phyloP scores from a whole-genome alignment of 371 early-diverging fungal species.

The Haplosporangium sp. region DNA sequence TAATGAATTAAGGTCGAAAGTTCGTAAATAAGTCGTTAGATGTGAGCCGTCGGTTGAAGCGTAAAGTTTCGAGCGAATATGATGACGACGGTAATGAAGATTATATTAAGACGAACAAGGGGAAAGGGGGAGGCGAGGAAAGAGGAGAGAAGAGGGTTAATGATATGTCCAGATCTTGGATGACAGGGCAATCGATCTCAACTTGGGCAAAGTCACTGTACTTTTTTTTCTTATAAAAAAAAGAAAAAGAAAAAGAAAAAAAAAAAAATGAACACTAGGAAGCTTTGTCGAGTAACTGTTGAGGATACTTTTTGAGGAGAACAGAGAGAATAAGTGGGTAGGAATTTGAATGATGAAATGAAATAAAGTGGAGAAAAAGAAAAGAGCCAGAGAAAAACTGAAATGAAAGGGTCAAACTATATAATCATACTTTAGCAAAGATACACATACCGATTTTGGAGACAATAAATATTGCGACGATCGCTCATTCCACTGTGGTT shows the following conservation, averaged over 20 bases:
- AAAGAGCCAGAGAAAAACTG: neutral
- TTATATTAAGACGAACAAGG: neutral
- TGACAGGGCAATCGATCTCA: constrained; percentile 41
- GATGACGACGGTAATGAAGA: neutral
- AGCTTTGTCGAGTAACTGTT: neutral
- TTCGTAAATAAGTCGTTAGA: neutral
- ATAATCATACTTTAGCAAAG: neutral
- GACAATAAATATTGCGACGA: neutral
- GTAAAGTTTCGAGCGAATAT: neutral
- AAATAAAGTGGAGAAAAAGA: neutral
- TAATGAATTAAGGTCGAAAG: neutral
- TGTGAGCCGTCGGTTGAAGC: neutral
- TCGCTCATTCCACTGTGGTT: neutral
- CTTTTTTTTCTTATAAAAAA: neutral
- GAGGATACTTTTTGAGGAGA: constrained; percentile 4
- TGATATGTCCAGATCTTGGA: constrained; percentile 14
- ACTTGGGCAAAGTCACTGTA: constrained; percentile 25
- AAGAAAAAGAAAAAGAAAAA: neutral
- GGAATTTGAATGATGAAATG: neutral
- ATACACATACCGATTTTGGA: neutral
- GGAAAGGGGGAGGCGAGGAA: constrained; percentile 7
- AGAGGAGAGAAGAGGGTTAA: neutral
- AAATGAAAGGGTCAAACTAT: neutral
- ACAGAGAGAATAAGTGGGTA: constrained; percentile 14
- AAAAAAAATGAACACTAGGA: neutral